Base-by-base conservation (phyloP, 225 moss, liverwort and hornwort species). In the Climacium dendroides region DNA sequence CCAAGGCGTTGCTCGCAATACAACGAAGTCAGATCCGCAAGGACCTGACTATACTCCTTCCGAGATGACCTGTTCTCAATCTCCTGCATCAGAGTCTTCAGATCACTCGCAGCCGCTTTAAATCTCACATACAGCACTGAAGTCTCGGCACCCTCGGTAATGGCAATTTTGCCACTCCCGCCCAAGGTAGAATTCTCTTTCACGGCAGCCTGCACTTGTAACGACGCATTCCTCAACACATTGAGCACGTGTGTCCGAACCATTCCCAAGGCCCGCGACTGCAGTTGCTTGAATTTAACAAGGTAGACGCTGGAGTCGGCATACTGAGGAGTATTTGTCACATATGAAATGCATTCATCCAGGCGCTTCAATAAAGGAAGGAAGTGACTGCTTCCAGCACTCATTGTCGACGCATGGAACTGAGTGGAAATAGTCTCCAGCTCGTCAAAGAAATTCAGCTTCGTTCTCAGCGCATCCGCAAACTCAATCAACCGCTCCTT, bases 381-480 rank as follows among this genome's bases (percentile, higher is more conserved):
- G 62, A 97, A 99, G 76, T 94, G 96, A 75, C 94, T 92, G 79
- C 95, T 99, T 77, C 96, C 97, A 89, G 97, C 99, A 91, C 78
- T 97, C 96, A 99, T 97, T 18, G 94, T 93, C 48, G 97, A 71
- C 11, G 92, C 90, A 88, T 95, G 89, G 53, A 99, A 99, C 90
- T 97, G 99, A 78, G 94, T 94, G 65, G 99, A 96, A 82, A 99
- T 99, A 29, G 95, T 94, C 91, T 99, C 99, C 73, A 99, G 91
- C 93, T 99, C 99, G 69, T 99, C 99, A 67, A 99, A 99, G 89
- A 92, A 99, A 74, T 99, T 96, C 13, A 99, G 95, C 90, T 99
- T 99, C 69, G 92, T 94, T 85, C 97, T 86, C 78, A 99, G 87
- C 48, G 99, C 99, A 88, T 97, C 99, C 9, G 97, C 99, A 83